Percentiles rank a stretch among this genome's conserved stretches.
These are phyloP conservation scores for Neonectria hederae DNA, from an alignment of 2,329 filamentous ascomycete species.

Conservation along the genomic window DNA sequence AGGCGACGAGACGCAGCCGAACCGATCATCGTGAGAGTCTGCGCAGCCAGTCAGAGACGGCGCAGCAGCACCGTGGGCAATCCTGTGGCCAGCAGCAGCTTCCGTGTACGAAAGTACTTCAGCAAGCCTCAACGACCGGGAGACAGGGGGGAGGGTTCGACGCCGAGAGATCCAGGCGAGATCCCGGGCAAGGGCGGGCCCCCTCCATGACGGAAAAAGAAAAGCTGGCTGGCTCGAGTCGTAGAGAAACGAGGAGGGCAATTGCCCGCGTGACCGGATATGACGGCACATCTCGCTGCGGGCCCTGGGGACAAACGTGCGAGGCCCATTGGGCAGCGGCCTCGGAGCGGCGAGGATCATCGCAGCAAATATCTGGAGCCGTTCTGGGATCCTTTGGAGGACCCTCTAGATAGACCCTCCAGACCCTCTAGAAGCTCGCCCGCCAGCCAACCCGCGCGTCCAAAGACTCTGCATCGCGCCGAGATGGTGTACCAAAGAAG, in stretches of 20 bases:
- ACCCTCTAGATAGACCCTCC: not conserved
- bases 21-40: conserved; percentile 28
- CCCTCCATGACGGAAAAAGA: conserved; percentile 14
- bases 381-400: not conserved
- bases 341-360: conserved; percentile 24
- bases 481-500: not conserved
- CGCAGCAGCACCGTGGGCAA: conserved; percentile 41
- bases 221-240: not conserved
- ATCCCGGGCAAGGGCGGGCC: conserved; percentile 31
- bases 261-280: conserved; percentile 35
- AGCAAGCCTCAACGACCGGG: not conserved
- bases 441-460: conserved; percentile 6
- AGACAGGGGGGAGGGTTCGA: conserved; percentile 11
- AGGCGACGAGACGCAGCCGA: conserved; percentile 27
- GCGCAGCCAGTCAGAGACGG: conserved; percentile 36
- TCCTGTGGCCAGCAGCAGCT: conserved; percentile 39
- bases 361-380: not conserved
- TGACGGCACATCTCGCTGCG: conserved; percentile 33
- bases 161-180: conserved; percentile 41
- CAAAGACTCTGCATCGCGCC: not conserved
- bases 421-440: not conserved
- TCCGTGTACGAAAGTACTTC: conserved; percentile 16
- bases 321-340: not conserved
- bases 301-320: not conserved
- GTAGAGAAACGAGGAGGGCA: conserved; percentile 17